Percentiles rank a stretch among this genome's conserved stretches.
Conservation (phyloP, 2,329 filamentous ascomycete genomes). For the Penicillium expansum region DNA sequence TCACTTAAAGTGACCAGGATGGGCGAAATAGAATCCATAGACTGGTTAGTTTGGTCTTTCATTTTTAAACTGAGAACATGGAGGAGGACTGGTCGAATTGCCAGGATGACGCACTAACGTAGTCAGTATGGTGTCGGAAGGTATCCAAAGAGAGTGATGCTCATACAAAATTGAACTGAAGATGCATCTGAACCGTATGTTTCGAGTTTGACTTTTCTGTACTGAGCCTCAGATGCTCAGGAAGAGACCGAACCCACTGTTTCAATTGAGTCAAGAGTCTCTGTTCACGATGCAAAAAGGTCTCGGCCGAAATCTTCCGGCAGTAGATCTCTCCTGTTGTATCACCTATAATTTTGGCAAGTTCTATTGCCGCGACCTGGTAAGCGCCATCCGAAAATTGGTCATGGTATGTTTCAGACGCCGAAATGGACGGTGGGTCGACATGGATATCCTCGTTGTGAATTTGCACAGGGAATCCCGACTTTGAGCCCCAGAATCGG, state of each 20-base stretch:
- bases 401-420: conserved; percentile 19
- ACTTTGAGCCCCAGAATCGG: conserved; percentile 46
- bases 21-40: conserved; percentile 15
- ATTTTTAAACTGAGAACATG: conserved; percentile 25
- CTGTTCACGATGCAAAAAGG: conserved; percentile 35
- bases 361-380: conserved; percentile 28
- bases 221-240: conserved; percentile 25
- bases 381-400: conserved; percentile 34
- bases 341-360: conserved; percentile 30
- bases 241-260: conserved; percentile 31
- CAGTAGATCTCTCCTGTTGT: conserved; percentile 28
- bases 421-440: conserved; percentile 30
- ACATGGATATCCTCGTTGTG: conserved; percentile 45
- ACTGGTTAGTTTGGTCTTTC: conserved; percentile 6
- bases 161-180: conserved; percentile 33
- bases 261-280: conserved; percentile 34
- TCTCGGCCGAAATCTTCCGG: conserved; percentile 25
- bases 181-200: conserved; percentile 28
- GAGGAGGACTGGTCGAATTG: conserved; percentile 35
- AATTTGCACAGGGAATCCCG: conserved; percentile 48
- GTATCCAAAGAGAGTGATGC: neutral
- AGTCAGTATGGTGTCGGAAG: neutral
- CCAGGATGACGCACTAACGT: conserved; percentile 33
- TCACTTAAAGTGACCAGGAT: conserved; percentile 28
- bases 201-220: conserved; percentile 17